Percentiles rank a stretch among this genome's conserved stretches.
phyloP scores from a whole-genome alignment of 1,284 basidiomycete species.

The Melampsora larici-populina region DNA sequence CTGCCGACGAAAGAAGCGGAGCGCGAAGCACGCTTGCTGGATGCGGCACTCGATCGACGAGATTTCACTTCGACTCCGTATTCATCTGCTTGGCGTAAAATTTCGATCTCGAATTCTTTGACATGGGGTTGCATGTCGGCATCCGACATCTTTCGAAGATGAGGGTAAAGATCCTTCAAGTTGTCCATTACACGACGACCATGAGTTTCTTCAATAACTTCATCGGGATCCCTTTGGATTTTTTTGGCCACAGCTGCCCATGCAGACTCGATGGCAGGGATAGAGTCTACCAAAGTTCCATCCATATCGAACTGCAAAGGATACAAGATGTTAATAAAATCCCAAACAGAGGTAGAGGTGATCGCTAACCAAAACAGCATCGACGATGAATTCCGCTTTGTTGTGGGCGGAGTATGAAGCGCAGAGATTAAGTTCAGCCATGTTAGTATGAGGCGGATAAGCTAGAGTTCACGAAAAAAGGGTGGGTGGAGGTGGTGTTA shows the following conservation, averaged over 20 bases:
- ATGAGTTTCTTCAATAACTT: slow-evolving; percentile 66
- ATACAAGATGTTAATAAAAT: not conserved
- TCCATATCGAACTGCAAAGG: slow-evolving; percentile 47
- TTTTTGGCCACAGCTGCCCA: slow-evolving; percentile 72
- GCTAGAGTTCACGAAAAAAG: too few species aligned
- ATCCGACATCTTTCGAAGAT: slow-evolving; percentile 56
- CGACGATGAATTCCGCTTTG: slow-evolving; percentile 49
- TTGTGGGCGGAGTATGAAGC: slow-evolving; percentile 45
- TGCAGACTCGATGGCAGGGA: slow-evolving; percentile 71
- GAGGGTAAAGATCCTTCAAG: slow-evolving; percentile 62
- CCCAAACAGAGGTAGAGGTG: not conserved
- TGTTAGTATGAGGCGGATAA: not conserved
- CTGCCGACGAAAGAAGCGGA: slow-evolving; percentile 38
- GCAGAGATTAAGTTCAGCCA: slow-evolving; percentile 34
- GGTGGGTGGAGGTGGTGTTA: too few species aligned
- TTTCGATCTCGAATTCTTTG: slow-evolving; percentile 65
- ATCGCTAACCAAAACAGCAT: slow-evolving; percentile 46
- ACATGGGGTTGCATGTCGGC: slow-evolving; percentile 69
- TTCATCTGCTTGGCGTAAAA: slow-evolving; percentile 70
- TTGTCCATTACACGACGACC: slow-evolving; percentile 71
- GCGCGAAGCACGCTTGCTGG: slow-evolving; percentile 25
- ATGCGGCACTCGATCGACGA: slow-evolving; percentile 45
- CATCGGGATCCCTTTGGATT: slow-evolving; percentile 64
- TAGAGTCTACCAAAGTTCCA: slow-evolving; percentile 67
- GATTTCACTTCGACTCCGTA: slow-evolving; percentile 54